Evolutionary conservation across 768 basidiomycete genomes (phyloP).

Genomic region (Suillus placidus): DNA sequence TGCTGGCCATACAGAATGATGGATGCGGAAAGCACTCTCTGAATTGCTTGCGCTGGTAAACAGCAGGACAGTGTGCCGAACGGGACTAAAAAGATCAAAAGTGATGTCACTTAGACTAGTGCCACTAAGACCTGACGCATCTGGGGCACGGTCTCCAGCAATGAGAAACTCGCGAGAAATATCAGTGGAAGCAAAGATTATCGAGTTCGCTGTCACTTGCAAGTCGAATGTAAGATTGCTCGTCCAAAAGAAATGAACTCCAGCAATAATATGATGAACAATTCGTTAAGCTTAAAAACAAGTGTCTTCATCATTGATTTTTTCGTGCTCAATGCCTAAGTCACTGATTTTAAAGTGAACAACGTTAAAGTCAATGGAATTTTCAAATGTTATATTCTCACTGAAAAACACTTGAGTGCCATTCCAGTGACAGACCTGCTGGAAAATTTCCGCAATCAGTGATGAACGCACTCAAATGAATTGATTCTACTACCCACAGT

Average conservation of each 20-base stretch:
- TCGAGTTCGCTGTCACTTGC: background rate
- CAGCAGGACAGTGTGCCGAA: background rate
- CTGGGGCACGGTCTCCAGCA: background rate
- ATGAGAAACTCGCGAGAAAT: background rate
- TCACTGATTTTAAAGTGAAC: background rate
- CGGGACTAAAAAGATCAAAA: background rate
- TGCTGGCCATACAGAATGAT: background rate
- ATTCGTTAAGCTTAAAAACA: no score
- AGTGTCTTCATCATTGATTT: no score
- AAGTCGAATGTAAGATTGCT: background rate
- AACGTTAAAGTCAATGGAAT: background rate
- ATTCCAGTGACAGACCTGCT: background rate
- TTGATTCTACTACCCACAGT: background rate
- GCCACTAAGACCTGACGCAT: background rate
- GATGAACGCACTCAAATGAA: background rate
- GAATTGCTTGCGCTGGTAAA: background rate
- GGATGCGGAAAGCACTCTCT: background rate
- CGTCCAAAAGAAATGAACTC: background rate
- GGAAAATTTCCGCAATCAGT: background rate
- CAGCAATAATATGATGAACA: no score
- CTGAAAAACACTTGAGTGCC: background rate
- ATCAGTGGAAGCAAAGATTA: background rate
- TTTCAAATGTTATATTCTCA: background rate
- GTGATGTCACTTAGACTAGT: background rate
- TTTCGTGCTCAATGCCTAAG: background rate